A percentile compares a stretch with the other conserved stretches of the same genome.
Conservation (phyloP, 1,284 basidiomycete species). For the Cryptococcus maquisensis region DNA sequence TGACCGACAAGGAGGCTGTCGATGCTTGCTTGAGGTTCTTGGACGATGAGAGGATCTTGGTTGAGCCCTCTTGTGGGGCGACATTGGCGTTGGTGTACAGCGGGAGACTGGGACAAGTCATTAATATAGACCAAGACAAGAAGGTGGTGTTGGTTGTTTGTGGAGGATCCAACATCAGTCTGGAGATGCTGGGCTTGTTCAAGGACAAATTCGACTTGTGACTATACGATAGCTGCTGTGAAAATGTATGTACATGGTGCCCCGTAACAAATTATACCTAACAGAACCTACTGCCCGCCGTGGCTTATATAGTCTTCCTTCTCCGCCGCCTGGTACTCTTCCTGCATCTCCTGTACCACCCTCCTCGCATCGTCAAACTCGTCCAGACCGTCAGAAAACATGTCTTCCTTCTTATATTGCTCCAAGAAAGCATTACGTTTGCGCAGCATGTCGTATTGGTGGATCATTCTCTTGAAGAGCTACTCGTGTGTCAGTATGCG, state of each 20-base stretch:
- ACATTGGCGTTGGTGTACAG: slow-evolving; percentile 19
- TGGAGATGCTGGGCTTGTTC: slow-evolving; percentile 17
- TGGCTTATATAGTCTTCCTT: slow-evolving; percentile 76
- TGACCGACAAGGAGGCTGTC: slow-evolving; percentile 20
- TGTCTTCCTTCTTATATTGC: slow-evolving; percentile 94
- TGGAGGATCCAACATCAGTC: slow-evolving; percentile 15
- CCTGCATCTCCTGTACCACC: slow-evolving; percentile 26
- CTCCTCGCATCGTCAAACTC: slow-evolving; percentile 93
- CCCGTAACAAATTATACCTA: no score
- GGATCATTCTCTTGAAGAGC: slow-evolving; percentile 93
- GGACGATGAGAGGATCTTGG: slow-evolving; percentile 24
- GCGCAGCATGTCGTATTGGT: slow-evolving; percentile 86
- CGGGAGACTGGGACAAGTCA: slow-evolving; percentile 5
- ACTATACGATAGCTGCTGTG: not conserved
- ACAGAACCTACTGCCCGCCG: slow-evolving; percentile 20
- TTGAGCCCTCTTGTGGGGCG: slow-evolving; percentile 29
- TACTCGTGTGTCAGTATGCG: slow-evolving; percentile 39
- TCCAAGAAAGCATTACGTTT: slow-evolving; percentile 94
- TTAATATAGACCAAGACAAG: not conserved
- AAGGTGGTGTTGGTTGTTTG: slow-evolving; percentile 12
- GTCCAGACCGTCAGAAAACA: slow-evolving; percentile 84
- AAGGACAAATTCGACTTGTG: slow-evolving; percentile 3
- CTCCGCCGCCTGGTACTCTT: slow-evolving; percentile 86
- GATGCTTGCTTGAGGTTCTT: slow-evolving; percentile 20
- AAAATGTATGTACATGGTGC: no score